phyloP scores from a whole-genome alignment of 371 early-diverging fungal species.

The Lichtheimia hyalospora region DNA sequence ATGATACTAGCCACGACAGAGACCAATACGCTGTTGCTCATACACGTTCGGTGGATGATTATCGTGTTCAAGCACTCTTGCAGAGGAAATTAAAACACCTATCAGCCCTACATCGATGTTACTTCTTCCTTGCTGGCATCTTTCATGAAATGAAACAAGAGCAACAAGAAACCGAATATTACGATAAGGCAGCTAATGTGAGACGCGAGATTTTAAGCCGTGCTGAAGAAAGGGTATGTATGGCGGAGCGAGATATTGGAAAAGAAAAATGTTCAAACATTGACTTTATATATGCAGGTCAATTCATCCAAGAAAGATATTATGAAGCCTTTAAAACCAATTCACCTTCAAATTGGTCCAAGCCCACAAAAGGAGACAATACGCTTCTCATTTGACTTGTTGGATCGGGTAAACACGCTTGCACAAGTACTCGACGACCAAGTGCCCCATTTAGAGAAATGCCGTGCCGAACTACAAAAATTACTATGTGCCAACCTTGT shows the following conservation, averaged over 20 bases:
- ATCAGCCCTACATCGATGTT: slow-evolving; percentile 57
- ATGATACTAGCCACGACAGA: background rate
- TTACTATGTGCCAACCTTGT: slow-evolving; percentile 27
- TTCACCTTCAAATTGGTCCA: background rate
- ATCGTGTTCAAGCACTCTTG: background rate
- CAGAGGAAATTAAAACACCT: slow-evolving; percentile 24
- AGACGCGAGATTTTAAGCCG: slow-evolving; percentile 39
- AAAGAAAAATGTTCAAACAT: background rate
- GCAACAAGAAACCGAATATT: slow-evolving; percentile 38
- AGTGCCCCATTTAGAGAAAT: slow-evolving; percentile 19
- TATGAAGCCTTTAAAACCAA: background rate
- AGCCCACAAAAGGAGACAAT: slow-evolving; percentile 18
- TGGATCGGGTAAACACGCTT: slow-evolving; percentile 25
- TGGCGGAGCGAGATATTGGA: background rate
- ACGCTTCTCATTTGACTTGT: slow-evolving; percentile 7
- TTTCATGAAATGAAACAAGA: slow-evolving; percentile 41
- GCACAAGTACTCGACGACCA: slow-evolving; percentile 29
- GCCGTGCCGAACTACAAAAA: slow-evolving; percentile 18
- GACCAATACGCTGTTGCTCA: no score
- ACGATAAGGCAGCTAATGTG: slow-evolving; percentile 48
- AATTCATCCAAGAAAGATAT: background rate
- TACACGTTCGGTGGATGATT: background rate
- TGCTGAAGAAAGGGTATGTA: slow-evolving; percentile 23
- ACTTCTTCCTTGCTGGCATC: slow-evolving; percentile 62
- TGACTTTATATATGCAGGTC: background rate